Evolutionary conservation across 495 filamentous ascomycete genomes (phyloP), one percentile per base, ranked within the genome.

Genomic region (Jackrogersella minutella): DNA sequence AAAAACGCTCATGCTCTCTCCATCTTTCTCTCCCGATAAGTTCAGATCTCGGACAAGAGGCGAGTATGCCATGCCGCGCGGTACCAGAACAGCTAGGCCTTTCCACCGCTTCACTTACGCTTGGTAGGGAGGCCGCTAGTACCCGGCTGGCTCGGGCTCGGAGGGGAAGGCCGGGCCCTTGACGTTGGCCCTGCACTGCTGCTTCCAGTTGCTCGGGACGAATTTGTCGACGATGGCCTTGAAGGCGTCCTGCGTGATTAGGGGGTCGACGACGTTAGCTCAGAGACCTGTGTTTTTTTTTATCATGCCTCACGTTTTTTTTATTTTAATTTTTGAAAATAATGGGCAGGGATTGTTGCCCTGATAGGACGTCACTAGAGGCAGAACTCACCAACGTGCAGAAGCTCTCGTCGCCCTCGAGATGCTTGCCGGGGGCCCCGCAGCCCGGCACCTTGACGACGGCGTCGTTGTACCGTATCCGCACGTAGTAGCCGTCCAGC

Each of bases 151-250:
- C 66, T 88, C 85, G 0, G 77, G 79, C 67, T 74, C 80, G 0
- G 72, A 66, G 0, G 88, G 87, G 51, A 89, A 81, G 0, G 79
- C 78, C 0, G 84, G 79, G 44, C 74, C 74, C 58, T 88, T 84
- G 37, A 90, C 62, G 65, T 94, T 93, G 31, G 79, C 77, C 13
- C 80, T 73, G 74, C 95, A 99, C 44, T 91, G 87, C 46, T 82
- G 73, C 70, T 85, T 89, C 93, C 92, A 97, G 70, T 90, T 84
- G 47, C 79, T 76, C 0, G 95, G 95, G 4, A 91, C 94, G 72
- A 92, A 95, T 66, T 92, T 92, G 76, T 97, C 93, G 14, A 94
- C 90, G 64, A 97, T 91, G 49, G 84, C 79, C 76, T 97, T 98
- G 84, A 99, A 99, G 1, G 95, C 88, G 44, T 90, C 86, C 90